Evolutionary conservation across 164 flowering plant genomes (phyloP), one percentile per base, ranked within the genome.

Genomic region (Tinospora cordifolia): DNA sequence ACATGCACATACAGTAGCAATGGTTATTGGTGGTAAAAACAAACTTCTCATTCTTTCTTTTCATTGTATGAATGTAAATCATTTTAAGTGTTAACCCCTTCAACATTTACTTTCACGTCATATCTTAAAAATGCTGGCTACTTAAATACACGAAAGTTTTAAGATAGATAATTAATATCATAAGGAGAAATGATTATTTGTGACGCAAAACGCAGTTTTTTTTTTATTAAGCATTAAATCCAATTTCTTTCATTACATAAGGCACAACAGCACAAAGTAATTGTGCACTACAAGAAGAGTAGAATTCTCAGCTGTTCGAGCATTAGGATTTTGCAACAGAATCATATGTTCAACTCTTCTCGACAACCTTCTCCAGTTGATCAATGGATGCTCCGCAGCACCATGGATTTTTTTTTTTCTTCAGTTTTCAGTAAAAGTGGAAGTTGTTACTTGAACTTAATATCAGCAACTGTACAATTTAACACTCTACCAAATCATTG

Each of bases 381-480:
- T 65, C 49, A 40, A 21, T 14, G 24, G 46, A 65, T 40, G 49
- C 24, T 14, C 19, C 8, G 21, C 21, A 54, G 36, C 36, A 30
- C 36, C 36, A 30, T 4, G 36, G n/a, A n/a, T n/a, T n/a, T n/a
- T n/a, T n/a, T n/a, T n/a, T 4, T 30, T 30, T 30, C 8, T 70
- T 75, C 73, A 44, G 40, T 27, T 58, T 65, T 58, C 65, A 26
- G 62, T 24, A 36, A 63, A 67, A 47, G 40, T n/a, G 40, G 22
- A 54, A 67, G 59, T 71, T 30, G 69, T 30, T 58, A 69, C 66
- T 64, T 38, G 69, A 65, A 65, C 66, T 36, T 30, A 57, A 39
- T 22, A 54, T 25, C 69, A 63, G 68, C 76, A 39, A 76, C 74
- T 67, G 62, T 26, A 65, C 69, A 69, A 73, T 39, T 66, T 67